A percentile compares a stretch with the other conserved stretches of the same genome.
These are phyloP conservation scores for Ophiognomonia clavigignenti-juglandacearum DNA, from an alignment of 2,329 filamentous ascomycete genomes.

Conservation along the genomic window DNA sequence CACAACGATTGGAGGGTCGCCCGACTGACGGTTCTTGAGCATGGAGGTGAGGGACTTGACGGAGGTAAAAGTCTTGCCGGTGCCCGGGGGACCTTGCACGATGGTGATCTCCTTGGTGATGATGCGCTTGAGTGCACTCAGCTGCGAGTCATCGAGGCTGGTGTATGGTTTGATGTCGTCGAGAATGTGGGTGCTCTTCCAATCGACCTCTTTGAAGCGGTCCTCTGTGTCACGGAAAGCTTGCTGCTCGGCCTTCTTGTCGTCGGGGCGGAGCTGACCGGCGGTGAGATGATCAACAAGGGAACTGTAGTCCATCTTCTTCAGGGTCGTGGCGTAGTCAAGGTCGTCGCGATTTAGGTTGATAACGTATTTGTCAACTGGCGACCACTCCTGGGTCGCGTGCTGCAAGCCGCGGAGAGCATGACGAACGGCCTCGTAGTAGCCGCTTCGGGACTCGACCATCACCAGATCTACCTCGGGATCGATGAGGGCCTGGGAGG, in stretches of 20 bases:
- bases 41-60: conserved; percentile 65
- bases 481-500: conserved; percentile 60
- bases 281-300: conserved; percentile 25
- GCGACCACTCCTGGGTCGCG: conserved; percentile 48
- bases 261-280: background rate
- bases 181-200: conserved; percentile 15
- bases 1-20: conserved; percentile 67
- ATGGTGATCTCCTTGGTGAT: conserved; percentile 68
- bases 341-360: conserved; percentile 31
- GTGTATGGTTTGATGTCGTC: conserved; percentile 23
- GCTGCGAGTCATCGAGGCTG: conserved; percentile 66
- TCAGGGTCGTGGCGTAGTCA: conserved; percentile 26
- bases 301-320: conserved; percentile 27
- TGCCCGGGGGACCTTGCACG: conserved; percentile 75
- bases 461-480: conserved; percentile 68
- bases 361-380: conserved; percentile 58
- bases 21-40: conserved; percentile 49
- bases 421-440: conserved; percentile 73
- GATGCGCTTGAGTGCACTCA: conserved; percentile 62
- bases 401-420: conserved; percentile 67
- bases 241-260: background rate
- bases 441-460: conserved; percentile 69
- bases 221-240: background rate
- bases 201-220: conserved; percentile 11
- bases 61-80: conserved; percentile 76